Evolutionary conservation across 2,329 filamentous ascomycete genomes (phyloP).

Genomic region (Monosporascus sp.): DNA sequence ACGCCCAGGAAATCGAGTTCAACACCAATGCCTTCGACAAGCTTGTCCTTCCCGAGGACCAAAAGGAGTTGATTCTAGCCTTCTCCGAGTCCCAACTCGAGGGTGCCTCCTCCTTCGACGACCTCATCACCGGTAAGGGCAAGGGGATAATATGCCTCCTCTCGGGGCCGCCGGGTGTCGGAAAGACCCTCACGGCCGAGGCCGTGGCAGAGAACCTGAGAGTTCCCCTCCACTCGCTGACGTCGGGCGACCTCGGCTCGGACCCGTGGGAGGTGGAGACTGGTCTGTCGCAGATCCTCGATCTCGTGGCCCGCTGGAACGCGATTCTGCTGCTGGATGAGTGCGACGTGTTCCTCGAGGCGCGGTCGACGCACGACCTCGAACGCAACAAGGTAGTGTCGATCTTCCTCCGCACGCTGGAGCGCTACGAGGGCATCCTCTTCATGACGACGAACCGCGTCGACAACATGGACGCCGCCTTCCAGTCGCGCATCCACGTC

Average conservation of each 20-base stretch:
- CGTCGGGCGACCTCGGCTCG: constrained; percentile 66
- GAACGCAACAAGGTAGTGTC: constrained; percentile 35
- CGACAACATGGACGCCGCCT: constrained; percentile 39
- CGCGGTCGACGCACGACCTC: constrained; percentile 23
- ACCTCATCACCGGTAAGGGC: constrained; percentile 47
- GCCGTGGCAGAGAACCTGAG: constrained; percentile 42
- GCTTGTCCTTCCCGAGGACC: constrained; percentile 42
- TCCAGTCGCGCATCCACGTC: constrained; percentile 43
- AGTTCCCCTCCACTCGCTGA: constrained; percentile 45
- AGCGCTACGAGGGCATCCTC: constrained; percentile 43
- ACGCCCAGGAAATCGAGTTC: constrained; percentile 40
- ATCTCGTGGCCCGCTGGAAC: constrained; percentile 69
- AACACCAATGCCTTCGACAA: constrained; percentile 42
- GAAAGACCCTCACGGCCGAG: constrained; percentile 45
- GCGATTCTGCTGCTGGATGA: constrained; percentile 68
- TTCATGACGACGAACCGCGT: constrained; percentile 45
- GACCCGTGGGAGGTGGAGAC: constrained; percentile 59
- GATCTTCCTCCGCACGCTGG: constrained; percentile 36
- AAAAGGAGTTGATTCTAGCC: constrained; percentile 46
- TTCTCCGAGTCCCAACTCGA: constrained; percentile 21
- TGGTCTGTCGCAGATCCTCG: constrained; percentile 61
- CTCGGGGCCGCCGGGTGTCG: constrained; percentile 42
- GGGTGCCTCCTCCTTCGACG: constrained; percentile 33
- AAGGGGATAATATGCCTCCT: constrained; percentile 45
- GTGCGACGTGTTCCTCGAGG: constrained; percentile 53